A percentile compares a stretch with the other conserved stretches of the same genome.
Conservation (phyloP, 2,329 filamentous ascomycete genomes). For the Orbilia ellipsospora region DNA sequence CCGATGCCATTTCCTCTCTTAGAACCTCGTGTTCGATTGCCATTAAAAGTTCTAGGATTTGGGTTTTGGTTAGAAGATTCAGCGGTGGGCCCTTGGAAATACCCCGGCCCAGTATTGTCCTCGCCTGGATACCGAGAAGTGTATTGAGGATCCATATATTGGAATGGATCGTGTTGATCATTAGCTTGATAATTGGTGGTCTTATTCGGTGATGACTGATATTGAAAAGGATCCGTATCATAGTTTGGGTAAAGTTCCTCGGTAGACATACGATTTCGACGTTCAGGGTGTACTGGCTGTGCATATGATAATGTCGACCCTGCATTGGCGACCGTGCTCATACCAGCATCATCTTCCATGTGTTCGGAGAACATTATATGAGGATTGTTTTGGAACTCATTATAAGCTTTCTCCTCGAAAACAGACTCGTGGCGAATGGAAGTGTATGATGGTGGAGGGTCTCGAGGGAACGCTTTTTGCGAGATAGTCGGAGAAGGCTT, state of each 20-base stretch:
- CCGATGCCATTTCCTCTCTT: background rate
- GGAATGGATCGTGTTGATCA: no score
- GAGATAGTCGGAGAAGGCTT: background rate
- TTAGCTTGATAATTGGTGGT: no score
- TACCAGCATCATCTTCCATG: constrained; percentile 7
- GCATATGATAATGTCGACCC: constrained; percentile 6
- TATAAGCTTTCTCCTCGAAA: background rate
- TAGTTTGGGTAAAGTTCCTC: background rate
- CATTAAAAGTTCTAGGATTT: no score
- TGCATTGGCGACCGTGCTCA: constrained; percentile 11
- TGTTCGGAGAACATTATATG: background rate
- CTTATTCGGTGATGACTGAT: no score
- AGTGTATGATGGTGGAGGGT: background rate
- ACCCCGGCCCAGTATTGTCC: no score
- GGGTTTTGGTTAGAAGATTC: no score
- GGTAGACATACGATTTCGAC: background rate
- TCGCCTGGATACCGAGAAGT: no score
- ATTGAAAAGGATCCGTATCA: no score
- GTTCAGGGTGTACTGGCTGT: background rate
- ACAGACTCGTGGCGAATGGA: background rate
- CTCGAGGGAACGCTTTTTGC: background rate
- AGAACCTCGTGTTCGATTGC: background rate
- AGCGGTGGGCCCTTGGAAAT: no score
- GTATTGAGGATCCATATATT: no score
- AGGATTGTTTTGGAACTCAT: background rate